These are phyloP conservation scores for Sungouiella thailandica DNA, from an alignment of 805 yeast genomes.

Conservation along the genomic window DNA sequence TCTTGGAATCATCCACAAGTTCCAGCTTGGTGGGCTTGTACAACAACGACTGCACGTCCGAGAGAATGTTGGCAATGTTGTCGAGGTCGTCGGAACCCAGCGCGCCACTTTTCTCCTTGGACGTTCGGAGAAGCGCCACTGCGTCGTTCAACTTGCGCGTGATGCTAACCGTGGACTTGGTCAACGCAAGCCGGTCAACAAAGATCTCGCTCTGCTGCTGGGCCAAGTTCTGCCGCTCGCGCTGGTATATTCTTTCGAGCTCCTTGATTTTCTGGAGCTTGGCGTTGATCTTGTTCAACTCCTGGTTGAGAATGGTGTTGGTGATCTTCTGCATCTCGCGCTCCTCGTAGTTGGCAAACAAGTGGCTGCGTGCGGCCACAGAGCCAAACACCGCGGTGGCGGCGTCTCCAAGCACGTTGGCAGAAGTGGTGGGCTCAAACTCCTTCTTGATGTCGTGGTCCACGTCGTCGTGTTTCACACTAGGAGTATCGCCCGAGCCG, in stretches of 20 bases:
- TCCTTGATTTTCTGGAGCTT: constrained; percentile 56
- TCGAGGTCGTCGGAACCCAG: constrained; percentile 9
- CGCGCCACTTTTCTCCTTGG: constrained; percentile 6
- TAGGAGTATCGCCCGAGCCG: constrained; percentile 5
- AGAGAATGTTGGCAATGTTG: constrained; percentile 16
- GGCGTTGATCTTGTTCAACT: constrained; percentile 58
- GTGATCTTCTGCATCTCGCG: constrained; percentile 63
- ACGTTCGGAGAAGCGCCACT: constrained; percentile 13
- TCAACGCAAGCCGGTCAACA: constrained; percentile 60
- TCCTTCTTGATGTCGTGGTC: constrained; percentile 4
- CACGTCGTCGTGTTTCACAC: constrained; percentile 2
- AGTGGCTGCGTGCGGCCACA: constrained; percentile 72
- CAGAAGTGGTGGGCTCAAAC: constrained; percentile 1
- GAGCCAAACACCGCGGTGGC: constrained; percentile 69
- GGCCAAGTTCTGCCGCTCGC: constrained; percentile 55
- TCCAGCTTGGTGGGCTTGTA: constrained; percentile 29
- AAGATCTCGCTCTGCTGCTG: constrained; percentile 64
- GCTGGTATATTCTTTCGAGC: constrained; percentile 61
- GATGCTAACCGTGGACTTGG: constrained; percentile 51
- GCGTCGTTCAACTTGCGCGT: constrained; percentile 43
- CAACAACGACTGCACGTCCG: constrained; percentile 29
- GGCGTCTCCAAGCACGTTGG: constrained; percentile 48
- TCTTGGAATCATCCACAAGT: constrained; percentile 11
- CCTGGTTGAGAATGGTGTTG: constrained; percentile 54
- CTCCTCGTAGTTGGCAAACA: constrained; percentile 77